These are phyloP conservation scores for Boletus nobilissimus DNA, from an alignment of 1,284 basidiomycete species.

Conservation along the genomic window DNA sequence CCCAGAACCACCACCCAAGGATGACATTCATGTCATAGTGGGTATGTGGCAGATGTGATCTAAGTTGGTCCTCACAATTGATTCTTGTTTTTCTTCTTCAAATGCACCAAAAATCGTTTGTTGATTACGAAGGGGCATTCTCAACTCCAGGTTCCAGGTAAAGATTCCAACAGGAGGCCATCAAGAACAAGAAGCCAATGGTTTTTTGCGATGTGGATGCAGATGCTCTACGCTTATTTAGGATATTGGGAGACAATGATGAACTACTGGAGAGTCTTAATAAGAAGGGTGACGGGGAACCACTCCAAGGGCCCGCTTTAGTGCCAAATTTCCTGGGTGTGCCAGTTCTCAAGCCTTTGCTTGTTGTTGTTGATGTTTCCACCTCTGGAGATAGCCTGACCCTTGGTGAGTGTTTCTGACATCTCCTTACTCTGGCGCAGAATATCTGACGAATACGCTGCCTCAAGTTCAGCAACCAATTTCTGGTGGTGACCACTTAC, in stretches of 20 bases:
- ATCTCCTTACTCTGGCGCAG: neutral
- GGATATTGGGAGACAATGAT: neutral
- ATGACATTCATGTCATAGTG: neutral
- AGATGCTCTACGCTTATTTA: neutral
- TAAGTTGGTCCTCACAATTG: neutral
- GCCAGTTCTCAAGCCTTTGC: too few relatives aligned
- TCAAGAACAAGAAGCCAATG: too few relatives aligned
- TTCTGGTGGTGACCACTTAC: neutral
- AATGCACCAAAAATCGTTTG: neutral
- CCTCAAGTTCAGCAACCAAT: neutral
- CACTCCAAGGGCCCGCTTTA: neutral
- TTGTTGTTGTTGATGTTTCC: too few relatives aligned
- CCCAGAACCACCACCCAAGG: neutral
- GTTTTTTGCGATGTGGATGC: too few relatives aligned
- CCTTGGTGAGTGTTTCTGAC: neutral
- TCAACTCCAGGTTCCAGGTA: neutral
- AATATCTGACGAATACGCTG: neutral
- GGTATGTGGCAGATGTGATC: neutral
- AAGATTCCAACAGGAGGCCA: too few relatives aligned
- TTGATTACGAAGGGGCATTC: neutral
- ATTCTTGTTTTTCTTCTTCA: neutral
- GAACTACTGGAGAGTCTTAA: neutral
- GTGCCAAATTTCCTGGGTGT: too few relatives aligned
- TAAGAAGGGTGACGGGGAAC: neutral
- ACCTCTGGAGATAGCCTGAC: neutral